Percentiles rank a stretch among this genome's conserved stretches.
Conservation (phyloP, 1,139 yeast genomes). For the Taphrina sp. region DNA sequence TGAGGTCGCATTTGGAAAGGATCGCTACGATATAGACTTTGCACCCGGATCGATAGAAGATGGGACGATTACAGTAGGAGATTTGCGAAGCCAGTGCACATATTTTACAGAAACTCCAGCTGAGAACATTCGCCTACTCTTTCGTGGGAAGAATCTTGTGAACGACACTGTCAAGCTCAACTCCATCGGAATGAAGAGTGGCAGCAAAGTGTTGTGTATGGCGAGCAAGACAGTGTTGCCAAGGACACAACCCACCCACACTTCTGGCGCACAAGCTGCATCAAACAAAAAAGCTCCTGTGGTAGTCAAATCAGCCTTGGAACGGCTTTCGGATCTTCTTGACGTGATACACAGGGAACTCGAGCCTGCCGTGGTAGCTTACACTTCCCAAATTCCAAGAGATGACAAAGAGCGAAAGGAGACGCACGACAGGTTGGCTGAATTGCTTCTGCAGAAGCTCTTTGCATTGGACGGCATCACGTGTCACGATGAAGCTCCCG, state of each 20-base stretch:
- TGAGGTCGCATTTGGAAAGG: conserved; percentile 25
- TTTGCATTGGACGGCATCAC: conserved; percentile 27
- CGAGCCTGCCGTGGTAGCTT: conserved; percentile 15
- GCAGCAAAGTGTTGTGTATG: conserved; percentile 28
- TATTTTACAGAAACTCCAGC: conserved; percentile 25
- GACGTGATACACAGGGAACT: conserved; percentile 1
- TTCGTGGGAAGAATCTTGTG: conserved; percentile 21
- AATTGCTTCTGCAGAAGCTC: conserved; percentile 17
- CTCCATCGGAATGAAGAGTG: conserved; percentile 28
- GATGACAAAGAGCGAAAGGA: conserved; percentile 27
- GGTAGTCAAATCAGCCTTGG: conserved; percentile 2
- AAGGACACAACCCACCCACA: background rate
- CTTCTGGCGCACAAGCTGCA: background rate
- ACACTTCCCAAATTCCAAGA: background rate
- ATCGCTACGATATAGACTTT: conserved; percentile 26
- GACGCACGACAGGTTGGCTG: conserved; percentile 23
- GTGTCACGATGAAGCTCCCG: conserved; percentile 19
- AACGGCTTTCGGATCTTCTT: conserved; percentile 14
- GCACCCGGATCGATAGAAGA: conserved; percentile 22
- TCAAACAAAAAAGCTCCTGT: background rate
- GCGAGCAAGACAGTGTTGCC: conserved; percentile 10
- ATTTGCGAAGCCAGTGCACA: conserved; percentile 23
- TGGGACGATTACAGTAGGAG: conserved; percentile 24
- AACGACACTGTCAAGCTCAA: conserved; percentile 17
- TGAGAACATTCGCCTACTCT: conserved; percentile 13